Evolutionary conservation across 768 basidiomycete species (phyloP).

Genomic region (Serendipita indica): DNA sequence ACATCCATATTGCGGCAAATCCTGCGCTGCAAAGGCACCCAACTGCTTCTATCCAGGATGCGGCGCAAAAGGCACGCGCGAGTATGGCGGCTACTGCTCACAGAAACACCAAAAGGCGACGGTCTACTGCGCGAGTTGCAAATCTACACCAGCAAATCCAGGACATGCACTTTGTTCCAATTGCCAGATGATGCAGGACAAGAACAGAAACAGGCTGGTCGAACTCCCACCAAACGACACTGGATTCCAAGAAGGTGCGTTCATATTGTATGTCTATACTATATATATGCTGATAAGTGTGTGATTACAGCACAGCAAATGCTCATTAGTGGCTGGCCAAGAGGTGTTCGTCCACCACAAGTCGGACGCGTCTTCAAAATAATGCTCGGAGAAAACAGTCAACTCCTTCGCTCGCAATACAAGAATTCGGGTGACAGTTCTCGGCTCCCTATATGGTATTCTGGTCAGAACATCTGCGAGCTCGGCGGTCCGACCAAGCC

Average conservation of each 20-base stretch:
- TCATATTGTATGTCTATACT: background rate
- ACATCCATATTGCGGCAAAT: slow-evolving; percentile 50
- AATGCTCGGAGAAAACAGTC: background rate
- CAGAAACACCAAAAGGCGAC: background rate
- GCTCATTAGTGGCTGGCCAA: background rate
- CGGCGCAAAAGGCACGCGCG: background rate
- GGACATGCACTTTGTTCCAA: background rate
- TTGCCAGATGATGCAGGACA: background rate
- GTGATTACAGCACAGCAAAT: background rate
- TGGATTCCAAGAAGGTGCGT: background rate
- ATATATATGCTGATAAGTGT: background rate
- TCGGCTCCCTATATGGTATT: background rate
- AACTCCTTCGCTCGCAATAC: background rate
- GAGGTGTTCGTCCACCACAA: background rate
- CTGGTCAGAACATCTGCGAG: slow-evolving; percentile 49
- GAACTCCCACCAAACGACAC: background rate
- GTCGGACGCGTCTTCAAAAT: background rate
- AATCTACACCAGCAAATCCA: background rate
- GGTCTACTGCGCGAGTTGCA: background rate
- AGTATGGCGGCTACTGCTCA: background rate
- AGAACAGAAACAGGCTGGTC: background rate
- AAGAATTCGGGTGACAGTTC: background rate
- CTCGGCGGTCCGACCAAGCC: slow-evolving; percentile 38
- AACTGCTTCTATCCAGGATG: slow-evolving; percentile 3
- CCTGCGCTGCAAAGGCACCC: slow-evolving; percentile 39